A percentile compares a stretch with the other conserved stretches of the same genome.
phyloP scores from a whole-genome alignment of 805 yeast species.

The Ascoidea rubescens region DNA sequence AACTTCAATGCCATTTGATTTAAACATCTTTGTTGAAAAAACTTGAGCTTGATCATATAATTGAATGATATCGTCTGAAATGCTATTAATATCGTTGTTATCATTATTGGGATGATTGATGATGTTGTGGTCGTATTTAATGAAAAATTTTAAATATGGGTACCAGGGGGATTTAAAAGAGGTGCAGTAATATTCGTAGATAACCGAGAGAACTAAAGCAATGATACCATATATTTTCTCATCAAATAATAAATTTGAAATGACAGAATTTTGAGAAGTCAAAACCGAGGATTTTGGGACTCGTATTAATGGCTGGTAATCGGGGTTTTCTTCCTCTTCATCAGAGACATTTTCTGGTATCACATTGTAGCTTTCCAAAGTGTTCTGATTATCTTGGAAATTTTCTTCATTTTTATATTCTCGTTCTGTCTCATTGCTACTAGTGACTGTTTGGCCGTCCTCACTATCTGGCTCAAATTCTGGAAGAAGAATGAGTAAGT shows the following conservation, averaged over 20 bases:
- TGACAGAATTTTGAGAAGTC: slow-evolving; percentile 41
- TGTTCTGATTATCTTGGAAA: not conserved
- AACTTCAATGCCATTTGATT: not conserved
- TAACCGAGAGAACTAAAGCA: slow-evolving; percentile 50
- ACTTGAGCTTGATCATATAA: not conserved
- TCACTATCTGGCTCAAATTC: not conserved
- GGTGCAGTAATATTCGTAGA: slow-evolving; percentile 48
- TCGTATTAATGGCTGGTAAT: slow-evolving; percentile 28
- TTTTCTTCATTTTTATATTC: slow-evolving; percentile 8
- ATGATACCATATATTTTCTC: slow-evolving; percentile 47
- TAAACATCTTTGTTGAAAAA: slow-evolving; percentile 1
- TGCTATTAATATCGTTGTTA: too few relatives aligned
- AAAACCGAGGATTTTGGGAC: slow-evolving; percentile 49
- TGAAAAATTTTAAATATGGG: slow-evolving; percentile 28
- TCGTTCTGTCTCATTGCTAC: not conserved
- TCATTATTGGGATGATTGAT: not conserved
- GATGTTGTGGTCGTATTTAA: too few relatives aligned
- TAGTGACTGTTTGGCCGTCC: not conserved
- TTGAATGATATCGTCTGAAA: not conserved
- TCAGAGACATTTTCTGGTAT: not conserved
- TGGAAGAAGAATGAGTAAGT: slow-evolving; percentile 2
- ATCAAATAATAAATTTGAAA: slow-evolving; percentile 57
- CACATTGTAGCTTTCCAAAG: not conserved
- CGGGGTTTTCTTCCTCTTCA: not conserved
- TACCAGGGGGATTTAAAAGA: slow-evolving; percentile 72